Evolutionary conservation across 2,329 filamentous ascomycete genomes (phyloP).

Genomic region (Zopfia rhizophila): DNA sequence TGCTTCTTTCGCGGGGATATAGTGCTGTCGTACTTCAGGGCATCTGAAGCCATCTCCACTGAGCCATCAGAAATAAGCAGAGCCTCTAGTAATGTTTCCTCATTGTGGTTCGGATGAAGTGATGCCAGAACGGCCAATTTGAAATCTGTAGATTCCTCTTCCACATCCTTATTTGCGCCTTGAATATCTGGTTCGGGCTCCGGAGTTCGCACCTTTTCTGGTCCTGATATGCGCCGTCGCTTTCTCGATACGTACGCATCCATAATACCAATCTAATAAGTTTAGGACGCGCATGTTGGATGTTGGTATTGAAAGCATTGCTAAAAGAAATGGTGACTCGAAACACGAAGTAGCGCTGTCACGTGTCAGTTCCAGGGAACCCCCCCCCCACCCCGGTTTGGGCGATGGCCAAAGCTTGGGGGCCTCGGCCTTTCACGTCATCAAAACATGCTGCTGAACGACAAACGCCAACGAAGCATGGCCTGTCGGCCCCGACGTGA

Average conservation of each 20-base stretch:
- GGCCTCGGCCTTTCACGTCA: too few relatives aligned
- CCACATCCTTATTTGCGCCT: constrained; percentile 44
- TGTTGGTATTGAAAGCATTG: too few relatives aligned
- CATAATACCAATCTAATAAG: constrained; percentile 32
- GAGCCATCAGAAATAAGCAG: constrained; percentile 82
- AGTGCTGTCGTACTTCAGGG: constrained; percentile 56
- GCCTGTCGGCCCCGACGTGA: too few relatives aligned
- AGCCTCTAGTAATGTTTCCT: constrained; percentile 78
- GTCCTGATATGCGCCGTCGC: constrained; percentile 36
- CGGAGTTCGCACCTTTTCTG: constrained; percentile 8
- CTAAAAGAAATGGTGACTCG: too few relatives aligned
- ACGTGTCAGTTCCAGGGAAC: too few relatives aligned
- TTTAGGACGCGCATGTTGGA: background rate
- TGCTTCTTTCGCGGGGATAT: constrained; percentile 47
- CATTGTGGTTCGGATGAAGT: constrained; percentile 71
- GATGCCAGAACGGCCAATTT: constrained; percentile 88
- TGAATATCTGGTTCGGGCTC: background rate
- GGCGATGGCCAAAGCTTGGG: too few relatives aligned
- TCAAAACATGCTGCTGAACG: too few relatives aligned
- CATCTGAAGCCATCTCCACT: constrained; percentile 71
- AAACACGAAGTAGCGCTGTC: too few relatives aligned
- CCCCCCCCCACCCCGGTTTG: too few relatives aligned
- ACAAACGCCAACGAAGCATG: too few relatives aligned
- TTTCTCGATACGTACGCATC: constrained; percentile 53
- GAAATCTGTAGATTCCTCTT: constrained; percentile 85